Evolutionary conservation across 331 rosid species (phyloP).

Genomic region (Prunus yedoensis): DNA sequence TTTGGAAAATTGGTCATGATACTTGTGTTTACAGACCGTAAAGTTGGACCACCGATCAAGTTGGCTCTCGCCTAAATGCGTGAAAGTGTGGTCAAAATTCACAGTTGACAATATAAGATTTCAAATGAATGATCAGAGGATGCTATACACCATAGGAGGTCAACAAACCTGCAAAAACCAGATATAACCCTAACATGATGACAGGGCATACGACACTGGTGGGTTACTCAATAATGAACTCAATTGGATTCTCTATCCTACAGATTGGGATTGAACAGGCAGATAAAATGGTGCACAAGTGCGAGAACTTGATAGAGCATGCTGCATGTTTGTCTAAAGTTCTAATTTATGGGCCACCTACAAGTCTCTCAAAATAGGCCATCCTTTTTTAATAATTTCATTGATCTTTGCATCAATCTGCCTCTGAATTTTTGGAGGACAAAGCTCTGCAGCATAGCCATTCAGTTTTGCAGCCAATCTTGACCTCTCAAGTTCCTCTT

Average conservation of each 20-base stretch:
- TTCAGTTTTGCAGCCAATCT: constrained; percentile 74
- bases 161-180: constrained; percentile 5
- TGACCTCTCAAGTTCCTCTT: constrained; percentile 82
- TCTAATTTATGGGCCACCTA: constrained; percentile 33
- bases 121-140: too few relatives aligned
- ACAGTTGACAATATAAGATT: too few relatives aligned
- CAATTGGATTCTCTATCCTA: constrained; percentile 5
- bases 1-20: too few relatives aligned
- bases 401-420: constrained; percentile 74
- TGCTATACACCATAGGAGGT: not conserved
- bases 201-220: not conserved
- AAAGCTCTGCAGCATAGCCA: constrained; percentile 84
- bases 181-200: not conserved
- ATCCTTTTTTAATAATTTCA: constrained; percentile 71
- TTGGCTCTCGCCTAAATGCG: too few relatives aligned
- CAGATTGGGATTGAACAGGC: not conserved
- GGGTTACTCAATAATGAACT: not conserved
- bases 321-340: constrained; percentile 2
- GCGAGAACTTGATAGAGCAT: constrained; percentile 10
- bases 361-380: constrained; percentile 86
- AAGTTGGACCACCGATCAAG: too few relatives aligned
- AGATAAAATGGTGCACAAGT: not conserved
- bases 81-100: too few relatives aligned
- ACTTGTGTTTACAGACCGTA: too few relatives aligned
- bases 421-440: constrained; percentile 70